phyloP scores from a whole-genome alignment of 805 yeast species.

The Candida oleophila region DNA sequence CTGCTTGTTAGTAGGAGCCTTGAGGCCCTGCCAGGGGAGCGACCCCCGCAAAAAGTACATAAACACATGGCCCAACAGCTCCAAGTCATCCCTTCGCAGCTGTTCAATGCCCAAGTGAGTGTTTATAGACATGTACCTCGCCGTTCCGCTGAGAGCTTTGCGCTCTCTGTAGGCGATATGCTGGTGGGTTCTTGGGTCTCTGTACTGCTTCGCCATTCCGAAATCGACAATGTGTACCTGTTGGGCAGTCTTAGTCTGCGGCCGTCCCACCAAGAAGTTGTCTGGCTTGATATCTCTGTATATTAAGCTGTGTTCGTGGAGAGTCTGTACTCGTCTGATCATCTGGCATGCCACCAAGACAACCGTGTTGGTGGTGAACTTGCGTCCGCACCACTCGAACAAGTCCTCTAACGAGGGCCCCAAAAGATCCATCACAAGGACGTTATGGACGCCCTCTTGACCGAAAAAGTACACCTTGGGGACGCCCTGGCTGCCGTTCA shows the following conservation, averaged over 20 bases:
- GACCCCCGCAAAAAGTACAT: constrained; percentile 93
- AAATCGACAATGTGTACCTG: constrained; percentile 89
- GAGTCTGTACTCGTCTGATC: constrained; percentile 80
- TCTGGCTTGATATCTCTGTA: constrained; percentile 98
- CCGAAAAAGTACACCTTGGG: constrained; percentile 98
- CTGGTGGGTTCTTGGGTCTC: constrained; percentile 93
- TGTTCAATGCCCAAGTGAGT: constrained; percentile 98
- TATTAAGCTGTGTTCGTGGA: constrained; percentile 87
- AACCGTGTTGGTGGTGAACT: constrained; percentile 83
- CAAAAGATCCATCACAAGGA: constrained; percentile 86
- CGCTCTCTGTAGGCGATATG: constrained; percentile 97
- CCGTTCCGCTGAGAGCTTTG: constrained; percentile 94
- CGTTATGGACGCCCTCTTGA: constrained; percentile 96
- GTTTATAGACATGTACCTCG: constrained; percentile 97
- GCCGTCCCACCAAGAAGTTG: constrained; percentile 90
- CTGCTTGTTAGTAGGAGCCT: constrained; percentile 97
- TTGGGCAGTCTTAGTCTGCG: constrained; percentile 80
- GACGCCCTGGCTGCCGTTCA: constrained; percentile 79
- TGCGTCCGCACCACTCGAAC: constrained; percentile 97
- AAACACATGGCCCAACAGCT: constrained; percentile 94
- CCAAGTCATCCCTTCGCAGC: constrained; percentile 93
- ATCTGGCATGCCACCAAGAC: constrained; percentile 94
- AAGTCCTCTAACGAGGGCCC: constrained; percentile 96
- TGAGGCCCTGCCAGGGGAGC: constrained; percentile 98
- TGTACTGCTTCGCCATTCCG: constrained; percentile 98